Base-by-base conservation (phyloP, 352 stramenopile genomes). In the Thalassiosira hispida region DNA sequence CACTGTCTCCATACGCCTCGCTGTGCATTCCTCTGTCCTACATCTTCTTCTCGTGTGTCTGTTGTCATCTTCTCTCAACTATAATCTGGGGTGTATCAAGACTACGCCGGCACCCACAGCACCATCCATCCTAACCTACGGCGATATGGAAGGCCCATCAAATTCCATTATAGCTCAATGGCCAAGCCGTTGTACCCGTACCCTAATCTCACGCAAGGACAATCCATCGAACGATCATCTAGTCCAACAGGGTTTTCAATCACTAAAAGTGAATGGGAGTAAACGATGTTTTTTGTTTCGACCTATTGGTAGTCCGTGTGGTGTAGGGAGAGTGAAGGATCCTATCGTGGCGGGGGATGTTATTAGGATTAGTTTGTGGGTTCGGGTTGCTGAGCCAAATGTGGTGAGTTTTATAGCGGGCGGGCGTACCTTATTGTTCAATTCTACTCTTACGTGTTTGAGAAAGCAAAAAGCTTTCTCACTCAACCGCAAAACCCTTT, bases 141-240 rank as follows among this genome's bases (percentile, higher is more conserved):
- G 79, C 22, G 79, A 79, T 31, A 79, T 86, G 71, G 79, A 86
- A 63, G 55, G 68, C 16, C 16, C 4, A 6, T 14, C 42, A 14
- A 9, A 14, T 0, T 1, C 6, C 16, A 18, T 84, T 11, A 23
- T 53, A 1, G 35, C 42, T 16, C 23, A 55, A 25, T 79, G 64
- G 47, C 62, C 44, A 8, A 31, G 33, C 1, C 46, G 38, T 20
- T 84, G 65, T 27, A 23, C 6, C 31, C 11, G 35, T 8, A 52
- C 35, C 52, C 29, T 79, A 2, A 35, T 51, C 12, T 11, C 25
- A 25, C 23, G 53, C 23, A 42, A 25, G 12, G 29, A 56, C 3
- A 51, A 12, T 5, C 42, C 62, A 1, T 57, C 33, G 16, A 51
- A 9, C 42, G 16, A 51, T 38, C n/a, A 49, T 81, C 44, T 68